Base-by-base conservation (phyloP, 1,139 yeast species). In the Entelexis sorbosivorans region DNA sequence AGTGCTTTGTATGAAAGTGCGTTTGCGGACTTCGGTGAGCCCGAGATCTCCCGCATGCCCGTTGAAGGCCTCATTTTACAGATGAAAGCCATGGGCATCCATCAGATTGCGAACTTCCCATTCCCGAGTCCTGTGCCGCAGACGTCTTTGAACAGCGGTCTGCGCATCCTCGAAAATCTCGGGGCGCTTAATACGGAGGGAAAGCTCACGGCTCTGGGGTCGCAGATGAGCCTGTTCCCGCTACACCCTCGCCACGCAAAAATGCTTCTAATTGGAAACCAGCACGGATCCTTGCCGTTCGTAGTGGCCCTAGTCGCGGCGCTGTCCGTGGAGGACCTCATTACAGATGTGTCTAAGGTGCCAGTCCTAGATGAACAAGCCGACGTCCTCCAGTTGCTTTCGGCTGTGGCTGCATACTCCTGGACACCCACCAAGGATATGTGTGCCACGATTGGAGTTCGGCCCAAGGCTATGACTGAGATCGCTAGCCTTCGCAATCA, bases 81-180 rank as follows among this genome's bases (percentile, higher is more conserved):
- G 47, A 91, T 93, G 98, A 93, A 91, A 67, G 78, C 91, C 57
- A 91, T 93, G 96, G 96, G 96, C 2, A 89, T 93, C 55, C 93
- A 86, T 65, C 84, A 84, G 49, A 82, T 93, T 46, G 71, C 79
- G 28, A 91, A 91, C 62, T 93, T 93, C 72, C 98, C 98, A 43
- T 93, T 91, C 69, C 98, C 98, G 2, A 89, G 97, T 0, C 86
- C 96, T 1, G 97, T 98, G 0, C 86, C 82, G 48, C 69, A 82
- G 54, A 49, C 53, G 0, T 72, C 83, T 17, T 70, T 93, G 44
- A 65, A 67, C 5, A 77, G 75, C 54, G 95, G 96, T 0, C 81
- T 87, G 57, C 74, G 73, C 54, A 64, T 88, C 16, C 72, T 93
- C 53, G 74, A 77, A 38, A 76, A 78, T 54, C 69, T 93, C 39